phyloP scores from a whole-genome alignment of 2,329 filamentous ascomycete genomes.

The Paracorniculantispora psalliotae region DNA sequence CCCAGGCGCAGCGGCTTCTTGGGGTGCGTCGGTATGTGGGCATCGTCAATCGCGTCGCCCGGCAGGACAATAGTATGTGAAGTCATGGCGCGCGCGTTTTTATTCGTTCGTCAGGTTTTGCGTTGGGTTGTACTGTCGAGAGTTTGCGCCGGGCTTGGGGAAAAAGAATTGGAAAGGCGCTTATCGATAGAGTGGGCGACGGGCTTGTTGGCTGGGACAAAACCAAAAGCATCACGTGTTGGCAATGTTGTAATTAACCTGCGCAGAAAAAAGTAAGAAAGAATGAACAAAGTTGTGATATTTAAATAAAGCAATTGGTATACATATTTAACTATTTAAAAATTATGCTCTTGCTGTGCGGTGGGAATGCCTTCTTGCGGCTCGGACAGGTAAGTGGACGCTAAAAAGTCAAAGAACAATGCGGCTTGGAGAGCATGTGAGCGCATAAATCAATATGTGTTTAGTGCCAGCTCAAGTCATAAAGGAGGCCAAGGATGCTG shows the following conservation, averaged over 20 bases:
- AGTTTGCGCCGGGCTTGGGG: background rate
- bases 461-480: no score
- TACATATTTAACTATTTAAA: no score
- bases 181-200: conserved; percentile 4
- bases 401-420: no score
- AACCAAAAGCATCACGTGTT: background rate
- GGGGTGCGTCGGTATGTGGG: conserved; percentile 61
- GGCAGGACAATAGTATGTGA: conserved; percentile 69
- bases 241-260: background rate
- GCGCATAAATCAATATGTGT: no score
- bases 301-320: no score
- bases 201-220: background rate
- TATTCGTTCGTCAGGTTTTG: background rate
- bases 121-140: background rate
- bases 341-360: no score
- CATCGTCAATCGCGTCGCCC: conserved; percentile 66
- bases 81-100: conserved; percentile 42
- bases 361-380: no score
- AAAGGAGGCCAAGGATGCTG: no score
- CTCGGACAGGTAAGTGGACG: no score
- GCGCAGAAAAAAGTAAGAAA: background rate
- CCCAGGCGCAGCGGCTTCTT: conserved; percentile 74
- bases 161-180: background rate
- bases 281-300: background rate
- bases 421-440: no score